phyloP scores from a whole-genome alignment of 2,329 filamentous ascomycete species.

The Hypoxylon sp. region DNA sequence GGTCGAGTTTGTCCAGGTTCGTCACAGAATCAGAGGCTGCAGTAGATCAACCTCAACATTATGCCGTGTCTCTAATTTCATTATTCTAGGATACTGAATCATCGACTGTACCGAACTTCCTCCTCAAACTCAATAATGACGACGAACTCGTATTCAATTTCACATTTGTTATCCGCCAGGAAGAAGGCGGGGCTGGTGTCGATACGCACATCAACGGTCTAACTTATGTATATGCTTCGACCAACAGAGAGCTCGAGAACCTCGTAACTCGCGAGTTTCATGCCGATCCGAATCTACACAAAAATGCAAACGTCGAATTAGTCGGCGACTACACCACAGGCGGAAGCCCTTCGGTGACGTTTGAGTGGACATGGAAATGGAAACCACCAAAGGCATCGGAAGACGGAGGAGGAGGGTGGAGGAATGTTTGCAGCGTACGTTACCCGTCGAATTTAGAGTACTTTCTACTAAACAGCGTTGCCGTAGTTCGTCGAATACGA shows the following conservation, averaged over 20 bases:
- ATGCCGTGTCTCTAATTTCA: slow-evolving; percentile 41
- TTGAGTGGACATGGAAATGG: slow-evolving; percentile 98
- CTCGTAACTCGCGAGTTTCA: slow-evolving; percentile 96
- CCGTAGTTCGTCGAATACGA: slow-evolving; percentile 94
- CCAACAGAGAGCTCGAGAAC: slow-evolving; percentile 88
- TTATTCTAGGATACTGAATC: slow-evolving; percentile 80
- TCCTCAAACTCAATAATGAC: slow-evolving; percentile 89
- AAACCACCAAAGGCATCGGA: slow-evolving; percentile 86
- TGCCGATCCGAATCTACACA: slow-evolving; percentile 96
- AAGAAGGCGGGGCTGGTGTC: slow-evolving; percentile 65
- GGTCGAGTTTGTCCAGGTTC: slow-evolving; percentile 93
- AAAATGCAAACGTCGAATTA: slow-evolving; percentile 94
- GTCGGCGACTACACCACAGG: slow-evolving; percentile 92
- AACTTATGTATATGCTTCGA: slow-evolving; percentile 93
- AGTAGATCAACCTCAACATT: slow-evolving; percentile 30
- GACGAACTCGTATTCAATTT: slow-evolving; percentile 96
- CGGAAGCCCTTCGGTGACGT: slow-evolving; percentile 86
- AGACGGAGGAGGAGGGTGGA: slow-evolving; percentile 92
- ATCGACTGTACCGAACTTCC: slow-evolving; percentile 75
- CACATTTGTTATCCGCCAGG: slow-evolving; percentile 82
- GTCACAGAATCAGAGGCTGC: slow-evolving; percentile 47
- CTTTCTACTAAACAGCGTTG: slow-evolving; percentile 48
- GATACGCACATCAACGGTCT: slow-evolving; percentile 90
- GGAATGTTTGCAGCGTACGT: slow-evolving; percentile 90
- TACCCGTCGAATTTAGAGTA: neutral